Base-by-base conservation (phyloP, 1,139 yeast genomes). In the Suhomyces atakaporum region DNA sequence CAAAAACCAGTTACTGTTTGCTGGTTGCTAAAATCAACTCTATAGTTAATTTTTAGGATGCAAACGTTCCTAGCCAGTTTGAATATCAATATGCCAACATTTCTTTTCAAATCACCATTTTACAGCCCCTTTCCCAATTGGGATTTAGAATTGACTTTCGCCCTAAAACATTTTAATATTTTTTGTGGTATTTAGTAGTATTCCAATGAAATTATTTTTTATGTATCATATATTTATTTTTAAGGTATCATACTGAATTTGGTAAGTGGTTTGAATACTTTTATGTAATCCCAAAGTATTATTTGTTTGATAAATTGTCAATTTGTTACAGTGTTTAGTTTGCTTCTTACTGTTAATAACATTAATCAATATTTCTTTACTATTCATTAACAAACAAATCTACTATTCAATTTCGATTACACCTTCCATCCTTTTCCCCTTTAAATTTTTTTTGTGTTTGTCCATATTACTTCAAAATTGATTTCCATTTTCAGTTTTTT, bases 371-470 rank as follows among this genome's bases (percentile, higher is more conserved):
- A n/a, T n/a, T n/a, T n/a, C n/a, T n/a, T n/a, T n/a, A n/a, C n/a
- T n/a, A n/a, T n/a, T n/a, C n/a, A n/a, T n/a, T n/a, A n/a, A 20
- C 36, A 20, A 30, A 33, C 30, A 16, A 34, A 32, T 18, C 38
- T 50, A 49, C 54, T 49, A 49, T 12, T 20, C 18, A 11, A 11
- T 11, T 12, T 16, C 32, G 16, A 15, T 16, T 19, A 10, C 22
- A 12, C n/a, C n/a, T n/a, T n/a, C n/a, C 16, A 16, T 29, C 21
- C 16, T 7, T 14, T 13, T 20, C n/a, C 19, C 22, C 26, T 29
- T 29, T 20, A 29, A 29, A 22, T 29, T 24, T 29, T 22, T n/a
- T 5, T 26, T 16, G 20, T 10, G 21, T n/a, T 7, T 15, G 25
- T 16, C 12, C 21, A 15, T 23, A 10, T 19, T 24, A 26, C 15